Evolutionary conservation across 441 rosid genomes (phyloP).

Genomic region (Pelargonium cotyledonis): DNA sequence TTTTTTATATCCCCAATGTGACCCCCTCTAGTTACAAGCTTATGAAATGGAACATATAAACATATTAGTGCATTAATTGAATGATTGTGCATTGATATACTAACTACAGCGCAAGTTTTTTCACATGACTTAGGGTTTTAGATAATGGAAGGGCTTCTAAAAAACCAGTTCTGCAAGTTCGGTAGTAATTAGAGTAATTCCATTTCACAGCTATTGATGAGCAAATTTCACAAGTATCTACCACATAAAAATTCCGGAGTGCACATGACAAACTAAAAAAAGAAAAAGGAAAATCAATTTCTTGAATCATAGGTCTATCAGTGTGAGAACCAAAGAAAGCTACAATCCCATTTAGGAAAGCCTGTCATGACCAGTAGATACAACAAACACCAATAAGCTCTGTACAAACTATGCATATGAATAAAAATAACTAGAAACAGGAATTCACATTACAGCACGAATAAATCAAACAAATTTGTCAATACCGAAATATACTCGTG

Average conservation of each 20-base stretch:
- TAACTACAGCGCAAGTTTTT: background rate
- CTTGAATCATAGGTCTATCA: background rate
- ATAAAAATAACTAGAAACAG: too few species aligned
- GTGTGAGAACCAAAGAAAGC: background rate
- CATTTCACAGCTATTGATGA: background rate
- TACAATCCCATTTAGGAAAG: background rate
- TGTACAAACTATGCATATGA: background rate
- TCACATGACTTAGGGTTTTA: background rate
- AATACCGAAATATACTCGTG: background rate
- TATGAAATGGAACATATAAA: conserved; percentile 4
- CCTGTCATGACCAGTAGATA: background rate
- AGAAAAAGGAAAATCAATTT: too few species aligned
- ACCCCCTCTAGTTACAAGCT: conserved; percentile 3
- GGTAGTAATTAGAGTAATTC: background rate
- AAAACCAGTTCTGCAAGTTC: background rate
- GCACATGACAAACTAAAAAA: background rate
- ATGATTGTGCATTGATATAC: too few species aligned
- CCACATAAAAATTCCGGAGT: background rate
- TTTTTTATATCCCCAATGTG: background rate
- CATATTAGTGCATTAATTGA: conserved; percentile 1
- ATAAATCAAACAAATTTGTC: background rate
- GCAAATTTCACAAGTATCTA: background rate
- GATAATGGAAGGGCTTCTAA: background rate
- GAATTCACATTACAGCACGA: background rate
- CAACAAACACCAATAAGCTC: too few species aligned